A percentile compares a stretch with the other conserved stretches of the same genome.
phyloP scores from a whole-genome alignment of 2,329 filamentous ascomycete species.

The Fusarium continuum region DNA sequence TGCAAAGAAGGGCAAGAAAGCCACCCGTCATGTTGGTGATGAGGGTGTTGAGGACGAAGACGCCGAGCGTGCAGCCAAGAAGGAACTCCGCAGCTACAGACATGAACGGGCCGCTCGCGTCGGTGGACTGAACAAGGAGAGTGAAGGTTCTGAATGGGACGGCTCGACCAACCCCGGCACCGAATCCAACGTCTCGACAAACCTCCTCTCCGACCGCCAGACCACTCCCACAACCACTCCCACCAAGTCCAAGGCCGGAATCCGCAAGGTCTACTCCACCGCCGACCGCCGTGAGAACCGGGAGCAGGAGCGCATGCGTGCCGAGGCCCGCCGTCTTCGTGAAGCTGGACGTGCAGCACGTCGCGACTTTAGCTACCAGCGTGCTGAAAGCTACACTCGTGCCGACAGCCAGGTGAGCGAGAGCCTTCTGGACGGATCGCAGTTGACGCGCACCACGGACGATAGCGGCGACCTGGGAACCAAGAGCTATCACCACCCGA shows the following conservation, averaged over 20 bases:
- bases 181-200: constrained; percentile 69
- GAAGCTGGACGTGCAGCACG: constrained; percentile 59
- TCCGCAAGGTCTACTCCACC: constrained; percentile 70
- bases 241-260: constrained; percentile 53
- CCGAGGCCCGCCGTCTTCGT: constrained; percentile 65
- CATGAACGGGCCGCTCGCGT: constrained; percentile 87
- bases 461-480: constrained; percentile 61
- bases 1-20: constrained; percentile 56
- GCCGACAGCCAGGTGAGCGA: constrained; percentile 42
- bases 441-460: constrained; percentile 50
- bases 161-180: constrained; percentile 72
- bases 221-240: constrained; percentile 65
- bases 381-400: constrained; percentile 41
- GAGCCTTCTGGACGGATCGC: constrained; percentile 47
- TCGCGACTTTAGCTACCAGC: constrained; percentile 65
- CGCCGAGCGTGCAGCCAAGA: constrained; percentile 69
- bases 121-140: constrained; percentile 84
- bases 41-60: constrained; percentile 70
- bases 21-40: constrained; percentile 60
- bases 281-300: constrained; percentile 63
- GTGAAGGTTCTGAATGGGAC: constrained; percentile 83
- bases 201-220: constrained; percentile 68
- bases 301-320: constrained; percentile 63
- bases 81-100: constrained; percentile 83
- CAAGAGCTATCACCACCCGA: constrained; percentile 65